These are phyloP conservation scores for Asterophora lycoperdoides DNA, from an alignment of 768 basidiomycete genomes.

Conservation along the genomic window DNA sequence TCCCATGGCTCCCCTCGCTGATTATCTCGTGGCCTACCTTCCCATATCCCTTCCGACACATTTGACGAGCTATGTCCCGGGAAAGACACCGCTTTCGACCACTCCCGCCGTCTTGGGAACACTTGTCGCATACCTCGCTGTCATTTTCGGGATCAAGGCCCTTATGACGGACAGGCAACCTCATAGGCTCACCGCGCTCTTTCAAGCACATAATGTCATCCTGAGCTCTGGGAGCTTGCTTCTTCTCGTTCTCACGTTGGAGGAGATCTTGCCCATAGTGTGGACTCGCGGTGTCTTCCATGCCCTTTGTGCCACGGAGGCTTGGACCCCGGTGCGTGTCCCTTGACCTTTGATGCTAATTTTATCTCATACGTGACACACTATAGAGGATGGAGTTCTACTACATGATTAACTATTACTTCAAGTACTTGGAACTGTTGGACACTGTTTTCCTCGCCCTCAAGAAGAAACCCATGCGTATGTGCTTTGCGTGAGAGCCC, in stretches of 20 bases:
- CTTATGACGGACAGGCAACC: conserved; percentile 78
- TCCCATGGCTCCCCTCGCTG: conserved; percentile 70
- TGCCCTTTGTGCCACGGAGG: conserved; percentile 67
- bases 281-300: conserved; percentile 68
- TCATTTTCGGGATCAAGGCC: conserved; percentile 81
- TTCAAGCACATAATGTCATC: conserved; percentile 88
- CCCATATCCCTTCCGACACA: conserved; percentile 57
- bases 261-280: conserved; percentile 83
- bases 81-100: conserved; percentile 80
- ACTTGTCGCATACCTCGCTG: conserved; percentile 76
- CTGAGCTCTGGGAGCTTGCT: conserved; percentile 82
- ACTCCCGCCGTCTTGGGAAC: conserved; percentile 65
- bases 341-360: conserved; percentile 6
- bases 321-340: conserved; percentile 83
- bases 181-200: conserved; percentile 73
- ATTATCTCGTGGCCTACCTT: conserved; percentile 57
- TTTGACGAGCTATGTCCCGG: conserved; percentile 62
- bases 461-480: conserved; percentile 97
- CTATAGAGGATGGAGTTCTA: conserved; percentile 86
- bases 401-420: conserved; percentile 99
- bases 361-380: conserved; percentile 4
- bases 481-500: conserved; percentile 21
- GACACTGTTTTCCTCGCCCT: conserved; percentile 96
- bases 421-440: conserved; percentile 94
- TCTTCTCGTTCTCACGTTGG: conserved; percentile 82